Percentiles rank a stretch among this genome's conserved stretches.
These are phyloP conservation scores for Tillandsia leiboldiana DNA, from an alignment of 176 grass and related monocot genomes.

Conservation along the genomic window DNA sequence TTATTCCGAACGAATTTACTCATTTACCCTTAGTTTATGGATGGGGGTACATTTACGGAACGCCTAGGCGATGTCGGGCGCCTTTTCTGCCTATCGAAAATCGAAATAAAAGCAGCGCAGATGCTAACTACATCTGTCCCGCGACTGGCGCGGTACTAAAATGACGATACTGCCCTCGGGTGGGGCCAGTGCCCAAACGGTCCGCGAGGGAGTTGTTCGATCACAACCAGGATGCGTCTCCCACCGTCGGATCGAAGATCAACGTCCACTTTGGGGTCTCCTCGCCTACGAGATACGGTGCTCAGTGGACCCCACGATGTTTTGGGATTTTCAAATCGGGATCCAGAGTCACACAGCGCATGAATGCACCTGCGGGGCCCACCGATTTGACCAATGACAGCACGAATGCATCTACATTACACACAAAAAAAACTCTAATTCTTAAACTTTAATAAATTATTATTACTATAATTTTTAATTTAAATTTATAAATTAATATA, in stretches of 20 bases:
- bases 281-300: constrained; percentile 22
- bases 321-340: neutral
- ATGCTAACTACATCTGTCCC: neutral
- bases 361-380: constrained; percentile 1
- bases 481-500: too few relatives aligned
- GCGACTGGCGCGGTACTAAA: neutral
- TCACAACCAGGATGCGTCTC: neutral
- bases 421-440: too few relatives aligned
- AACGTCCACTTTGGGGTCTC: neutral
- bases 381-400: constrained; percentile 13
- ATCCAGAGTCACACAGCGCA: constrained; percentile 30
- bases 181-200: neutral
- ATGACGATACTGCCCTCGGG: constrained; percentile 1
- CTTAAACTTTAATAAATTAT: too few relatives aligned
- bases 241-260: constrained; percentile 17
- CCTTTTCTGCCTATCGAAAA: too few relatives aligned
- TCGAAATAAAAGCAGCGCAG: neutral
- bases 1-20: too few relatives aligned
- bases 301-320: constrained; percentile 4
- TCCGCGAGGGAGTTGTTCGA: neutral
- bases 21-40: too few relatives aligned
- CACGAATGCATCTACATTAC: constrained; percentile 1
- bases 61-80: too few relatives aligned
- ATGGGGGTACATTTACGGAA: too few relatives aligned
- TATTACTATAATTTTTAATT: too few relatives aligned